A percentile compares a stretch with the other conserved stretches of the same genome.
Conservation (phyloP, 768 basidiomycete species). For the Crucibulum laeve region DNA sequence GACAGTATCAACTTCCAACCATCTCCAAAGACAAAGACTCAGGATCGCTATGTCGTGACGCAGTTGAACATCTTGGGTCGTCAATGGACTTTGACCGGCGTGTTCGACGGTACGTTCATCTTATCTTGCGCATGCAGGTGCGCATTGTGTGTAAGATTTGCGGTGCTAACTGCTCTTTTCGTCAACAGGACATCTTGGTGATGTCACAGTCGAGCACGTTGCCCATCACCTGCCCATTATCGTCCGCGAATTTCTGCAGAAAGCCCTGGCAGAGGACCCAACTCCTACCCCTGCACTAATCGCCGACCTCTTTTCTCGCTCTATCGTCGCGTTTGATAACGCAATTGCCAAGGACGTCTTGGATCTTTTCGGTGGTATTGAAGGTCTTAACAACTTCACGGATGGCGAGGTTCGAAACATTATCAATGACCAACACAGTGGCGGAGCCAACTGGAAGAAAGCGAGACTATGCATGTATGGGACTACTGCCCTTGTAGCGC, state of each 20-base stretch:
- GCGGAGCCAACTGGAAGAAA: conserved; percentile 59
- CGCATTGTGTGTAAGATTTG: background rate
- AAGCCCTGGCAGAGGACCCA: conserved; percentile 34
- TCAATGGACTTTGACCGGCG: conserved; percentile 62
- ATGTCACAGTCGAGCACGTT: conserved; percentile 66
- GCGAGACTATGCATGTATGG: conserved; percentile 75
- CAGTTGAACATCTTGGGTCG: conserved; percentile 51
- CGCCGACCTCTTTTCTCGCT: conserved; percentile 50
- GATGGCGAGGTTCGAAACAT: conserved; percentile 52
- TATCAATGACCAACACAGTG: conserved; percentile 60
- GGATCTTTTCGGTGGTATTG: conserved; percentile 55
- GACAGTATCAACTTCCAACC: conserved; percentile 70
- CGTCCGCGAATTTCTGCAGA: conserved; percentile 52
- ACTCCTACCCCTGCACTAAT: conserved; percentile 43
- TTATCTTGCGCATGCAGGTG: background rate
- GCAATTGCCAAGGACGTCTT: conserved; percentile 65
- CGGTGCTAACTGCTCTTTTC: conserved; percentile 7
- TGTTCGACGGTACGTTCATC: conserved; percentile 58
- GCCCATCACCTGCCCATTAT: conserved; percentile 66
- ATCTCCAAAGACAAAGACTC: conserved; percentile 45
- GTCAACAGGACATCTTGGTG: conserved; percentile 57
- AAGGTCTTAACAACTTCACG: conserved; percentile 44
- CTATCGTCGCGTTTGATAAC: conserved; percentile 60
- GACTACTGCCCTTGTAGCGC: conserved; percentile 69
- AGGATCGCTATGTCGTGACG: conserved; percentile 62